These are phyloP conservation scores for Sanghuangporus weigelae DNA, from an alignment of 1,284 basidiomycete genomes.

Conservation along the genomic window DNA sequence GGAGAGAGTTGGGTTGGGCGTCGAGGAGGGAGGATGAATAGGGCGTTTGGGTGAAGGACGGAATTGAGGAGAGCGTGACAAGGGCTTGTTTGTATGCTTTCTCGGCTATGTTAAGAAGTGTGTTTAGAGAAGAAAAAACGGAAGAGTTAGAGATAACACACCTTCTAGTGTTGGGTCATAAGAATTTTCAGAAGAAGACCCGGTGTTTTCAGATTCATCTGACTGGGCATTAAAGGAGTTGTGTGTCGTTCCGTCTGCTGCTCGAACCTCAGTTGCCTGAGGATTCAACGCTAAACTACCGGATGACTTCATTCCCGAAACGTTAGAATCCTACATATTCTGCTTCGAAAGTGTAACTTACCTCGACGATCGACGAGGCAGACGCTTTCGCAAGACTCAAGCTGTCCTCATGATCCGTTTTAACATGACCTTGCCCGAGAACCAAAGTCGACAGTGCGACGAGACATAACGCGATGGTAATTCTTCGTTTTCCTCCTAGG, in stretches of 20 bases:
- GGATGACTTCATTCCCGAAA: no score
- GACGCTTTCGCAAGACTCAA: neutral
- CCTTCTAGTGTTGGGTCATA: conserved; percentile 1
- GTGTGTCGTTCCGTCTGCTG: no score
- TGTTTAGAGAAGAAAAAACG: neutral
- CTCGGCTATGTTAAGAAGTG: conserved; percentile 33
- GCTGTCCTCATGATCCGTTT: neutral
- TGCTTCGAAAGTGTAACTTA: neutral
- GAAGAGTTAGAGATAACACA: neutral
- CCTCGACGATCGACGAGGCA: neutral
- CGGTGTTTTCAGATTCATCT: neutral
- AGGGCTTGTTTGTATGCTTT: conserved; percentile 70
- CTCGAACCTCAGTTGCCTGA: no score
- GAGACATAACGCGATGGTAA: neutral
- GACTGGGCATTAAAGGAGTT: no score
- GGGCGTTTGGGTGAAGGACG: conserved; percentile 48
- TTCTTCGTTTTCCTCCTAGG: neutral
- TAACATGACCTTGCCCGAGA: neutral
- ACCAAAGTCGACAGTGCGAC: neutral
- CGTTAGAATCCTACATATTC: neutral
- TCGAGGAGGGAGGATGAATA: conserved; percentile 41
- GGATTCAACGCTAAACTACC: no score
- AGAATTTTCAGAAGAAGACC: neutral
- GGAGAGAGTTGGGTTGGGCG: conserved; percentile 43
- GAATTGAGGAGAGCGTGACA: conserved; percentile 55